Percentiles rank a stretch among this genome's conserved stretches.
These are phyloP conservation scores for Cutaneotrichosporon sp. DNA, from an alignment of 1,284 basidiomycete genomes.

Conservation along the genomic window DNA sequence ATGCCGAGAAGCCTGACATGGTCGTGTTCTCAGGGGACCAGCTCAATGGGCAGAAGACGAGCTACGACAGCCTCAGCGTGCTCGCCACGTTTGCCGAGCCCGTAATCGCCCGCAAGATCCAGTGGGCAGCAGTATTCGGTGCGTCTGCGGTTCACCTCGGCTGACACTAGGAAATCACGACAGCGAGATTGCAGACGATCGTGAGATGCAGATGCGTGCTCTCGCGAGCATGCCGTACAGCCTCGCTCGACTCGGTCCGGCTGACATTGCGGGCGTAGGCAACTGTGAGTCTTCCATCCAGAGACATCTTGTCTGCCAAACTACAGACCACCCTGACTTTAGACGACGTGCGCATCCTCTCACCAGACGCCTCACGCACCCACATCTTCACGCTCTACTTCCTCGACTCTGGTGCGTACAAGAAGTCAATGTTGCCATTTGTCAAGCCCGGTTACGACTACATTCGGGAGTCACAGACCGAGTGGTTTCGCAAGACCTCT, in stretches of 20 bases:
- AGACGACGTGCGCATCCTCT: conserved; percentile 50
- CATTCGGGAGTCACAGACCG: conserved; percentile 70
- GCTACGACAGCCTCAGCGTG: conserved; percentile 81
- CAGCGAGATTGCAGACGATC: conserved; percentile 63
- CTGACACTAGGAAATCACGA: conserved; percentile 73
- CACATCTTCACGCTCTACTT: conserved; percentile 89
- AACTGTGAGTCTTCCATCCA: conserved; percentile 61
- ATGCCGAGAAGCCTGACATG: conserved; percentile 80
- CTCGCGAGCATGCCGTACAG: conserved; percentile 82
- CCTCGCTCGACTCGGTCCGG: conserved; percentile 73
- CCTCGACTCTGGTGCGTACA: conserved; percentile 80
- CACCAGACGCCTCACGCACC: conserved; percentile 66
- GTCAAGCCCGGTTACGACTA: conserved; percentile 65
- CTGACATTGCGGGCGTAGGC: conserved; percentile 76
- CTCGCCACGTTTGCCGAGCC: conserved; percentile 80
- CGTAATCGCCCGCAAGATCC: conserved; percentile 71
- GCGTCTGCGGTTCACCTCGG: conserved; percentile 4
- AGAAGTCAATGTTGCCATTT: conserved; percentile 57
- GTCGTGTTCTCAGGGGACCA: conserved; percentile 82
- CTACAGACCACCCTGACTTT: conserved; percentile 46
- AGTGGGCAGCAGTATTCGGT: conserved; percentile 84
- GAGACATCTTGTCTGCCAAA: conserved; percentile 36
- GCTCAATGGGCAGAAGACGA: conserved; percentile 79
- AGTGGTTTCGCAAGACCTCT: conserved; percentile 83
- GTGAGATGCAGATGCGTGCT: conserved; percentile 65